These are phyloP conservation scores for Suillus plorans DNA, from an alignment of 768 basidiomycete genomes.

Conservation along the genomic window DNA sequence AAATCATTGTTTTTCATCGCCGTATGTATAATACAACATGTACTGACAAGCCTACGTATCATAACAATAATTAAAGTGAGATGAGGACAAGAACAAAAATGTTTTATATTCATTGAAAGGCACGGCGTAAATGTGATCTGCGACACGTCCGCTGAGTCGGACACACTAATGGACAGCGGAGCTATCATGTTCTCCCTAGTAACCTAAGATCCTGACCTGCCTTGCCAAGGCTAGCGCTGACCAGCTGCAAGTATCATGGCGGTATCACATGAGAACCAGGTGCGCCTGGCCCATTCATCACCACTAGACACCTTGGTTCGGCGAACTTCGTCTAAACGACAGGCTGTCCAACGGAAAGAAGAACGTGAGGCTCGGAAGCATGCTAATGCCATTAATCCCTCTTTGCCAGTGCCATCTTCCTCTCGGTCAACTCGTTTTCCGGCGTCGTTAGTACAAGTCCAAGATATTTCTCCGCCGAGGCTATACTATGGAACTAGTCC, in stretches of 20 bases:
- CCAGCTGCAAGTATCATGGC: slow-evolving; percentile 1
- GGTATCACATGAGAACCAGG: slow-evolving; percentile 14
- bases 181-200: background rate
- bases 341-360: slow-evolving; percentile 11
- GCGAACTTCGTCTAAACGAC: slow-evolving; percentile 48
- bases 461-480: slow-evolving; percentile 12
- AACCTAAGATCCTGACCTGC: background rate
- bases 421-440: slow-evolving; percentile 13
- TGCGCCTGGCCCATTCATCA: slow-evolving; percentile 42
- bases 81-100: background rate
- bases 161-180: background rate
- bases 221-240: background rate
- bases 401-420: background rate
- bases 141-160: background rate
- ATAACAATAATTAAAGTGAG: no score
- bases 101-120: background rate
- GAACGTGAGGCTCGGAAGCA: background rate
- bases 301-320: slow-evolving; percentile 61
- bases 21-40: no score
- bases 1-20: no score
- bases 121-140: background rate
- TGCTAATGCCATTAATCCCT: background rate
- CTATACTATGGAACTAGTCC: slow-evolving; percentile 4
- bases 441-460: background rate
- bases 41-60: no score